Percentiles rank a stretch among this genome's conserved stretches.
Conservation (phyloP, 2,329 filamentous ascomycete genomes). For the Epichloe uncinata region DNA sequence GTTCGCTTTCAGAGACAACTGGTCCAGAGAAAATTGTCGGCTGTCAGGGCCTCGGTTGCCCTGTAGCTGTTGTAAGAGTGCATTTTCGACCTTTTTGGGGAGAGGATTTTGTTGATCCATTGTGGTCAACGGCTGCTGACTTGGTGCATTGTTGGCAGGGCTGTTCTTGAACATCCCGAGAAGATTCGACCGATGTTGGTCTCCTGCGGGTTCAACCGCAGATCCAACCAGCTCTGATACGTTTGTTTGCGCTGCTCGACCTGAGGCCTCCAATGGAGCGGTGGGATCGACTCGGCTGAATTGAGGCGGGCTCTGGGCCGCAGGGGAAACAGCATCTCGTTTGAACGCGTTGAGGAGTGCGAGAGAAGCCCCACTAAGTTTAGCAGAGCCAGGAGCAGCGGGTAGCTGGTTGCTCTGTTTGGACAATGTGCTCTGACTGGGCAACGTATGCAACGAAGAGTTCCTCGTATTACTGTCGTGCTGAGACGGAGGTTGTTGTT, state of each 20-base stretch:
- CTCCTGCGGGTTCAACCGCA: conserved; percentile 11
- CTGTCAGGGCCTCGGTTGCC: not conserved
- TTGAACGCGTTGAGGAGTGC: conserved; percentile 33
- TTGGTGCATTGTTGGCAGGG: conserved; percentile 3
- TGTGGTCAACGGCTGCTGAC: not conserved
- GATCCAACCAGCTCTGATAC: conserved; percentile 17
- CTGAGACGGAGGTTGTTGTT: conserved; percentile 9
- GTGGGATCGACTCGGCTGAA: not conserved
- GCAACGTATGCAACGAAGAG: not conserved
- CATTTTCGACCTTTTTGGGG: not conserved
- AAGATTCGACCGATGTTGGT: conserved; percentile 33
- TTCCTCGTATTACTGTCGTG: not conserved
- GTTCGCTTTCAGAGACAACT: conserved; percentile 10
- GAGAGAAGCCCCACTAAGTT: conserved; percentile 29
- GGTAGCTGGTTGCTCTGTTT: conserved; percentile 3
- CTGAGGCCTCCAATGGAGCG: not conserved
- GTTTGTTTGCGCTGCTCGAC: conserved; percentile 6
- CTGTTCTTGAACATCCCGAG: conserved; percentile 41
- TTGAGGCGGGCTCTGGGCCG: not conserved
- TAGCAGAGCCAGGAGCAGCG: conserved; percentile 9
- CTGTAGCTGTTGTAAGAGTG: conserved; percentile 1
- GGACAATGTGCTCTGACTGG: not conserved
- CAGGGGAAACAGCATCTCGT: conserved; percentile 10
- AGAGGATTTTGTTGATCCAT: not conserved
- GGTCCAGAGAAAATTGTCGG: conserved; percentile 9